Percentiles rank a stretch among this genome's conserved stretches.
Evolutionary conservation across 2,329 filamentous ascomycete genomes (phyloP).

Genomic region (Alternaria consortialis): DNA sequence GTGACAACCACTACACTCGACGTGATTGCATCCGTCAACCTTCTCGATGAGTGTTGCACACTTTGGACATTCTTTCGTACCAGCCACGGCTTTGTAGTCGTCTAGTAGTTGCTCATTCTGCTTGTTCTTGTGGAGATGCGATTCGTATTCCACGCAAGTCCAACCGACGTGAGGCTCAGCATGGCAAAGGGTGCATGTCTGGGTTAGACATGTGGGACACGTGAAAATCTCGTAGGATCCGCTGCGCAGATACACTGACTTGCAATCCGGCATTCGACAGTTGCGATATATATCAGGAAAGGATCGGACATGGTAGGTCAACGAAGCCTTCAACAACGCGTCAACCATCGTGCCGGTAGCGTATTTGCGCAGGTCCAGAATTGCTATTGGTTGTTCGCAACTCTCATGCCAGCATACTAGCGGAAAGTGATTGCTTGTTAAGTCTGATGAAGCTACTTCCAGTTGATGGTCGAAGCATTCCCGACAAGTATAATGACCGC

Average conservation of each 20-base stretch:
- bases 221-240: slow-evolving; percentile 20
- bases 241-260: slow-evolving; percentile 21
- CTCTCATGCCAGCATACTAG: slow-evolving; percentile 14
- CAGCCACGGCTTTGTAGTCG: slow-evolving; percentile 19
- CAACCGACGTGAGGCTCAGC: slow-evolving; percentile 24
- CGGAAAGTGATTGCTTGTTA: slow-evolving; percentile 13
- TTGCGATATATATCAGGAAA: slow-evolving; percentile 22
- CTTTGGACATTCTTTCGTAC: slow-evolving; percentile 34
- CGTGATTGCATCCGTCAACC: slow-evolving; percentile 58
- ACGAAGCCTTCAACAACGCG: slow-evolving; percentile 21
- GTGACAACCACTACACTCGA: slow-evolving; percentile 47
- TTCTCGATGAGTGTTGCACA: slow-evolving; percentile 56
- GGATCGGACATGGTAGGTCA: slow-evolving; percentile 24
- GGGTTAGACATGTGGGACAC: slow-evolving; percentile 25
- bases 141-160: slow-evolving; percentile 29
- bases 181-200: slow-evolving; percentile 32
- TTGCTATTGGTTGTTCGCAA: slow-evolving; percentile 13
- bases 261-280: slow-evolving; percentile 30
- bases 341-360: slow-evolving; percentile 7
- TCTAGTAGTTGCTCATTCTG: slow-evolving; percentile 18
- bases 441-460: slow-evolving; percentile 14
- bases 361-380: slow-evolving; percentile 13
- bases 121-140: slow-evolving; percentile 20
- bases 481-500: slow-evolving; percentile 25
- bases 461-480: slow-evolving; percentile 27